Conservation (phyloP, 1,139 yeast genomes). For the Nakaseomyces nivariensis region DNA sequence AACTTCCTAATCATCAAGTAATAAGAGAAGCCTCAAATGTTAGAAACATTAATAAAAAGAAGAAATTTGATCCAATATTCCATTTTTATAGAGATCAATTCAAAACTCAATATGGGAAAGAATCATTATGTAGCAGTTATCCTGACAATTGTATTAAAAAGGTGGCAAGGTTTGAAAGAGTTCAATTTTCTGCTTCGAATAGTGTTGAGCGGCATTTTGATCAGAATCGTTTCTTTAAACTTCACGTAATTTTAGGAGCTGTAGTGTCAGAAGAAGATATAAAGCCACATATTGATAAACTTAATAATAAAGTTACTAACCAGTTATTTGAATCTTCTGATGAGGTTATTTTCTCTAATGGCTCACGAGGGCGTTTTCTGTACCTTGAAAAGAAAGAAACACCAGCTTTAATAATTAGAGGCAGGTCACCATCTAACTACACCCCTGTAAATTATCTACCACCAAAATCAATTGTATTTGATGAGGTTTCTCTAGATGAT, state of each 20-base stretch:
- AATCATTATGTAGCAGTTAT: constrained; percentile 28
- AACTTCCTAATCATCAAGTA: constrained; percentile 45
- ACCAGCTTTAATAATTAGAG: constrained; percentile 56
- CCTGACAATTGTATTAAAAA: constrained; percentile 44
- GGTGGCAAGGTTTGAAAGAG: constrained; percentile 59
- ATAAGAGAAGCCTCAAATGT: constrained; percentile 54
- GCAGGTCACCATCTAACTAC: constrained; percentile 60
- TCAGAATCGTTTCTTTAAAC: constrained; percentile 40
- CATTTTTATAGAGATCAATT: constrained; percentile 35
- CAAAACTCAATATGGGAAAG: constrained; percentile 7
- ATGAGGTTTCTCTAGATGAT: constrained; percentile 1
- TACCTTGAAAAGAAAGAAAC: constrained; percentile 39
- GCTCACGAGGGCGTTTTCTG: constrained; percentile 15
- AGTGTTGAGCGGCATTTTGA: constrained; percentile 42
- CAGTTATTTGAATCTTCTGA: constrained; percentile 6
- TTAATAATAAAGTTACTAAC: neutral
- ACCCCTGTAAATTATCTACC: constrained; percentile 10
- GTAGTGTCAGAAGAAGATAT: constrained; percentile 25
- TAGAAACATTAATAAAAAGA: constrained; percentile 43
- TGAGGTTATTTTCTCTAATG: constrained; percentile 6
- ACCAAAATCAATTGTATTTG: constrained; percentile 1
- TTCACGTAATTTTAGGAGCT: constrained; percentile 48
- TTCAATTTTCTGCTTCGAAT: constrained; percentile 56
- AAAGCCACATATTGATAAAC: neutral
- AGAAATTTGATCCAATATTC: constrained; percentile 42